Evolutionary conservation across 2,329 filamentous ascomycete genomes (phyloP), one percentile per base, ranked within the genome.

Genomic region (Decorospora gaudefroyi): DNA sequence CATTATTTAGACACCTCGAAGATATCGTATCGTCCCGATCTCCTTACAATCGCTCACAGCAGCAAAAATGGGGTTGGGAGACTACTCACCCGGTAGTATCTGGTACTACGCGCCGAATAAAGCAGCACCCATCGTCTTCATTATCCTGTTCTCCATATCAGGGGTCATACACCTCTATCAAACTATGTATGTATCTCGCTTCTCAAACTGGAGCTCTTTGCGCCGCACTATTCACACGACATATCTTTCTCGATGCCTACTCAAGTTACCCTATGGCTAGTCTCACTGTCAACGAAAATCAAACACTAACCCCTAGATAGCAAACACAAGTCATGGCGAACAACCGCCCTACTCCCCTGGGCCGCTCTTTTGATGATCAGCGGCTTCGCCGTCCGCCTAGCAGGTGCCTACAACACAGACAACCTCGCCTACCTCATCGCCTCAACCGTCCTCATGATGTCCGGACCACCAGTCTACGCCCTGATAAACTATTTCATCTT

Each of bases 401-500:
- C 76, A 21, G 79, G 78, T 0, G 74, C 80, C 2, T 78, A 74
- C 55, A 60, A 83, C 51, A 76, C 77, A 35, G 56, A 73, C 2
- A 76, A 70, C 40, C 54, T 75, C 4, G 56, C 47, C 12, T 60
- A 74, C 27, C 59, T 73, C 32, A 72, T 76, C 45, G 68, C 68
- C 6, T 70, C 70, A n/a, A 65, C 62, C 11, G 68, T 74, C 0
- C 61, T 75, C 5, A 65, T 73, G 23, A 61, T 73, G 57, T 67
- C 61, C 5, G 66, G 67, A 36, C 76, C 72, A 32, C 83, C 84
- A 0, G 70, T 86, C 3, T 78, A 84, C 27, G 81, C 82, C 38
- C 73, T 82, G 3, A 76, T 79, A 42, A 83, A 85, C 58, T 85
- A 85, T 64, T 77, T 82, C 54, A 76, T 84, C 42, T 76, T 86